Evolutionary conservation across 495 filamentous ascomycete species (phyloP).

Genomic region (Cudoniella acicularis): DNA sequence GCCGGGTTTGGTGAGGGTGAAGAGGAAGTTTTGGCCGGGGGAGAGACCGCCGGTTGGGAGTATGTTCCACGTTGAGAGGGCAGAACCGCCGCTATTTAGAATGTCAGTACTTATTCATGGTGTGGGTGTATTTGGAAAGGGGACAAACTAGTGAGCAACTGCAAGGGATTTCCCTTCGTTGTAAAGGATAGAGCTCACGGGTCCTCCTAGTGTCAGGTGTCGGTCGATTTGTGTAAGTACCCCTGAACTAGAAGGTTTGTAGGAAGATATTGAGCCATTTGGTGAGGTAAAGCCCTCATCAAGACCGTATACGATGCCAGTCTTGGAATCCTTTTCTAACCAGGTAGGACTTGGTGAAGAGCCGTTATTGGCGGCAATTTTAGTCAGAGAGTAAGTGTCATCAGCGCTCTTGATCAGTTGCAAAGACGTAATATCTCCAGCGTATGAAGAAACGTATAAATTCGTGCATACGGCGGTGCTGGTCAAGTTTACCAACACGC

Average conservation of each 20-base stretch:
- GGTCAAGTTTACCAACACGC: too few relatives aligned
- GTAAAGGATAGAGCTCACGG: conserved; percentile 43
- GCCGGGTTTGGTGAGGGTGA: conserved; percentile 46
- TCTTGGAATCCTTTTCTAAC: conserved; percentile 46
- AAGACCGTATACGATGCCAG: conserved; percentile 54
- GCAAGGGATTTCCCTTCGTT: conserved; percentile 36
- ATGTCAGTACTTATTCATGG: conserved; percentile 8
- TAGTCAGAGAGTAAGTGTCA: conserved; percentile 28
- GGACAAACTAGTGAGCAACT: conserved; percentile 46
- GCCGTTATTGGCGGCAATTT: conserved; percentile 37
- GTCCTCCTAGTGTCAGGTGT: conserved; percentile 33
- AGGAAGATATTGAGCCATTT: conserved; percentile 41
- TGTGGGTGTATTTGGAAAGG: too few relatives aligned
- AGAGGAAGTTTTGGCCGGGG: conserved; percentile 46
- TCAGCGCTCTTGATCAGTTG: conserved; percentile 32
- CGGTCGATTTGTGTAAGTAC: conserved; percentile 33
- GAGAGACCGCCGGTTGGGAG: conserved; percentile 24
- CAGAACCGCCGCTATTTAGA: conserved; percentile 15
- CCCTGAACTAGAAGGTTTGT: conserved; percentile 32
- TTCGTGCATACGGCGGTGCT: conserved; percentile 32
- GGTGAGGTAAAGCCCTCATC: conserved; percentile 46
- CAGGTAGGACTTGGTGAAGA: conserved; percentile 58
- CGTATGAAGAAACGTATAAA: conserved; percentile 61
- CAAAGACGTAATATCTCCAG: conserved; percentile 53
- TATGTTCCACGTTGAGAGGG: conserved; percentile 18